A percentile compares a stretch with the other conserved stretches of the same genome.
These are phyloP conservation scores for Neurospora sp. DNA, from an alignment of 495 filamentous ascomycete species.

Conservation along the genomic window DNA sequence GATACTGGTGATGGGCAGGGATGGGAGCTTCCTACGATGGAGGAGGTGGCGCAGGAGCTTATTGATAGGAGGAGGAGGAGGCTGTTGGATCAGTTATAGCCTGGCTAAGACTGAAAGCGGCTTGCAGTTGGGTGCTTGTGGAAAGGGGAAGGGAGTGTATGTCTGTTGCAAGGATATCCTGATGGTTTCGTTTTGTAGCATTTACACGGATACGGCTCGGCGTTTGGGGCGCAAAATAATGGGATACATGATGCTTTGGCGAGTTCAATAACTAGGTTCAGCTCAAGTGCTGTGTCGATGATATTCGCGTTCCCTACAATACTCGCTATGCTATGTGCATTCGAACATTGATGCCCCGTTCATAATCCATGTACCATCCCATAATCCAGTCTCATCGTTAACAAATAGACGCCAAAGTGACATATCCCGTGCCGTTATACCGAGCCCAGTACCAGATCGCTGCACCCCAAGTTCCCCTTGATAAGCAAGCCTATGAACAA, in stretches of 20 bases:
- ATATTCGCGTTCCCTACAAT: not conserved
- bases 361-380: not conserved
- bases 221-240: constrained; percentile 7
- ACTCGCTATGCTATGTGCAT: not conserved
- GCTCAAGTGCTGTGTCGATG: not conserved
- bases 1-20: constrained; percentile 71
- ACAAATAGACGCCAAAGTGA: not conserved
- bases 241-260: not conserved
- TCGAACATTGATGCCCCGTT: not conserved
- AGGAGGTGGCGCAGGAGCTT: constrained; percentile 88
- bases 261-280: not conserved
- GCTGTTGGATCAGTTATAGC: constrained; percentile 53
- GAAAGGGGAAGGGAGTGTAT: not conserved
- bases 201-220: constrained; percentile 15
- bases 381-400: not conserved
- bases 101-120: not conserved
- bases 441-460: not conserved
- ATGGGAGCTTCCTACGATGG: constrained; percentile 76
- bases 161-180: not conserved
- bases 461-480: too few relatives aligned
- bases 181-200: constrained; percentile 4
- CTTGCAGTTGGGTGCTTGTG: not conserved
- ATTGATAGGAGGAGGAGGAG: constrained; percentile 74
- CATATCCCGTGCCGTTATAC: not conserved
- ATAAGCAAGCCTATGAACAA: not conserved